Conservation (phyloP, 169 alveolate species). For the Fabrea salina region DNA sequence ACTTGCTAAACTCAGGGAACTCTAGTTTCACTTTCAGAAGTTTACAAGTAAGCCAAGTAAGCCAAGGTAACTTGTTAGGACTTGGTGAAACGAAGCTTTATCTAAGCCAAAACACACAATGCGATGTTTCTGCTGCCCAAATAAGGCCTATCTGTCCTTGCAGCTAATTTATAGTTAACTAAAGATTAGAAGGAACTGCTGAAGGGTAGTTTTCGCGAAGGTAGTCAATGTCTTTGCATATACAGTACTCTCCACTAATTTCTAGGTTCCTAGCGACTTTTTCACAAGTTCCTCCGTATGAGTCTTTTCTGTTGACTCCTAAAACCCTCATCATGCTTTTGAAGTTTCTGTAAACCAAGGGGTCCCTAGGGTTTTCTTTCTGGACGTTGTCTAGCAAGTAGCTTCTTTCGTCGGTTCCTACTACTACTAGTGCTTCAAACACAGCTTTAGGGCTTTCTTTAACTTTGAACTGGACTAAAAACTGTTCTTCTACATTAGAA, state of each 20-base stretch:
- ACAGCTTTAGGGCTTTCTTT: background rate
- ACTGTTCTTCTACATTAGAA: background rate
- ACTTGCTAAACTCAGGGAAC: no score
- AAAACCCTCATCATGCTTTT: background rate
- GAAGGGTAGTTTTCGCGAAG: background rate
- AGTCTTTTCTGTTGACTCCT: conserved; percentile 11
- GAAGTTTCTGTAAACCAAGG: background rate
- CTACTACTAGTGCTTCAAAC: conserved; percentile 7
- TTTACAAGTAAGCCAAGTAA: no score
- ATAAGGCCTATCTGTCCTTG: no score
- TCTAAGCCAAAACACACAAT: no score
- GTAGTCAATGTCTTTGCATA: background rate
- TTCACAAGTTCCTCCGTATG: conserved; percentile 29
- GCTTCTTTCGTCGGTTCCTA: background rate
- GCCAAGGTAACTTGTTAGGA: no score
- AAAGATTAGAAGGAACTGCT: no score
- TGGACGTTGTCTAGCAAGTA: no score
- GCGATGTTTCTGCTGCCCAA: no score
- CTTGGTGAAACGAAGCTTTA: no score
- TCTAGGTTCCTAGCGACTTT: background rate
- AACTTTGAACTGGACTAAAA: conserved; percentile 1
- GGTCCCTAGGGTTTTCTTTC: no score
- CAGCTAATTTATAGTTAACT: no score
- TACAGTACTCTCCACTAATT: conserved; percentile 8
- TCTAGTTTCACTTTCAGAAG: no score